A percentile compares a stretch with the other conserved stretches of the same genome.
phyloP scores from a whole-genome alignment of 768 basidiomycete genomes.

The Phylloporus rhodoxanthus region DNA sequence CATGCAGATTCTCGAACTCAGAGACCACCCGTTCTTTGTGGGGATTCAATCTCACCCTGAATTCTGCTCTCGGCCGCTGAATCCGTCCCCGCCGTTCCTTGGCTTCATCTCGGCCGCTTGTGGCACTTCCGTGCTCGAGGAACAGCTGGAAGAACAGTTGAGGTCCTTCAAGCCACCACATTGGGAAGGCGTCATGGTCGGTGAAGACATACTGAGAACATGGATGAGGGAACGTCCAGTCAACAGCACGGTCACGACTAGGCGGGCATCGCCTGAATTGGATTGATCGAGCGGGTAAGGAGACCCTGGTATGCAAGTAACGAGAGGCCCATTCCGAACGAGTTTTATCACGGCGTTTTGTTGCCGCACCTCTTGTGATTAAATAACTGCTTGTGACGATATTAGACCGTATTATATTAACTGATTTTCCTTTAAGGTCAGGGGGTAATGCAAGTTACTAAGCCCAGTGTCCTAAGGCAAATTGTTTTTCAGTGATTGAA shows the following conservation, averaged over 20 bases:
- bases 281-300: slow-evolving; percentile 8
- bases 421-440: background rate
- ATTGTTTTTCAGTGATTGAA: background rate
- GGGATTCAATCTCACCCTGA: slow-evolving; percentile 97
- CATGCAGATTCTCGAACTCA: slow-evolving; percentile 93
- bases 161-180: slow-evolving; percentile 66
- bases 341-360: background rate
- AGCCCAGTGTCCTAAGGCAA: too few relatives aligned
- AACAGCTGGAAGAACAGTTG: slow-evolving; percentile 67
- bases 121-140: slow-evolving; percentile 48
- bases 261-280: slow-evolving; percentile 18
- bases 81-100: slow-evolving; percentile 96
- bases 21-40: slow-evolving; percentile 89
- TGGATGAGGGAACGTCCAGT: slow-evolving; percentile 29
- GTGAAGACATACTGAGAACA: slow-evolving; percentile 51
- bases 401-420: background rate
- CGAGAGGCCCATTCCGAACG: background rate
- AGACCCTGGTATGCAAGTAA: background rate
- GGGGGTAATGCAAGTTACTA: too few relatives aligned
- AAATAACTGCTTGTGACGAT: background rate
- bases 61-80: slow-evolving; percentile 95
- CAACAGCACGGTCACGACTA: slow-evolving; percentile 19
- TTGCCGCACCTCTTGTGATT: background rate
- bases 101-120: slow-evolving; percentile 86
- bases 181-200: slow-evolving; percentile 67